Base-by-base conservation (phyloP, 495 filamentous ascomycete genomes). In the Annulohypoxylon nitens region DNA sequence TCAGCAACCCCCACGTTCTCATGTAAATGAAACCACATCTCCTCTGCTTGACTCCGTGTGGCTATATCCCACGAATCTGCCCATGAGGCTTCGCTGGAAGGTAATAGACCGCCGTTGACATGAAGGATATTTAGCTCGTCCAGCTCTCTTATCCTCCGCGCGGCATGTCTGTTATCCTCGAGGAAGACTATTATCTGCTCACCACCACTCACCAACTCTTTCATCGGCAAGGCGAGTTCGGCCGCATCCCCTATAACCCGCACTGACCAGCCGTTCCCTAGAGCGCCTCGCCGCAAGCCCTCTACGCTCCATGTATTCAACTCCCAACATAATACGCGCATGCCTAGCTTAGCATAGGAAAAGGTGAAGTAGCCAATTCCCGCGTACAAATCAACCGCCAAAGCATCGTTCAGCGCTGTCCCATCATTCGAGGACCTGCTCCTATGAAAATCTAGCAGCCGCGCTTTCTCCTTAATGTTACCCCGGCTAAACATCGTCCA, bases 331-430 rank as follows among this genome's bases (percentile, higher is more conserved):
- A 95, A 83, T 8, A 97, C 91, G 54, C 87, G 84, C 64, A 93
- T 83, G 0, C 94, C 94, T n/a, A 91, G 84, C 66, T 83, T 86
- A 18, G 90, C 83, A 76, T 96, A 97, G 37, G 87, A 90, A 71
- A 97, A 95, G 14, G 91, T 87, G 79, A 97, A 98, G 78, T 98
- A 98, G 1, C 95, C 95, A 68, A 98, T 97, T 0, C 95, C 95
- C 2, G 92, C 92, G 83, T 95, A 97, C 73, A 98, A 81, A 78
- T 98, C 95, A 0, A 96, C 88, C 0, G 92, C 93, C 58, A 83
- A 84, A 16, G 64, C 74, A 1, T 45, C 43, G 1, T 47, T 36
- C 26, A 64, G 6, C 6, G 25, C 5, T 2, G 2, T 10, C 14
- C 5, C 41, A 18, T 14, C 51, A 50, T n/a, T 23, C 3, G 14